These are phyloP conservation scores for Penicillium canescens DNA, from an alignment of 495 filamentous ascomycete species.

Conservation along the genomic window DNA sequence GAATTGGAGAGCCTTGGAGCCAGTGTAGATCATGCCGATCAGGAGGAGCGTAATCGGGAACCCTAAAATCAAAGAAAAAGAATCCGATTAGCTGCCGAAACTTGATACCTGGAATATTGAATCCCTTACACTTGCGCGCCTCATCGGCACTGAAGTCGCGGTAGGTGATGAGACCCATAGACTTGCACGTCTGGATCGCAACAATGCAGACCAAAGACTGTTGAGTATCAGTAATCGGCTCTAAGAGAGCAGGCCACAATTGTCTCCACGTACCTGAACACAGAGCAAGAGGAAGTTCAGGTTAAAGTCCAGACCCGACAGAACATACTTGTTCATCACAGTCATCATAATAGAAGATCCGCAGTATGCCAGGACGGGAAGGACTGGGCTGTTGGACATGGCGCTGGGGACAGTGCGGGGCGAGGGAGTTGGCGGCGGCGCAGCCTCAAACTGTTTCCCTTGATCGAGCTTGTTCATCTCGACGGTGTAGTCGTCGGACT, in stretches of 20 bases:
- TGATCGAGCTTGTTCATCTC: constrained; percentile 69
- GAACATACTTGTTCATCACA: constrained; percentile 97
- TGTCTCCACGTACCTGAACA: constrained; percentile 71
- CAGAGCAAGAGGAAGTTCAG: constrained; percentile 93
- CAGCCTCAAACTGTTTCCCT: constrained; percentile 54
- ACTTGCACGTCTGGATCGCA: constrained; percentile 84
- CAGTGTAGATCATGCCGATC: constrained; percentile 99
- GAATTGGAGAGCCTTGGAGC: constrained; percentile 93
- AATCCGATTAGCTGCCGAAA: constrained; percentile 22
- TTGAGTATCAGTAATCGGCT: constrained; percentile 10
- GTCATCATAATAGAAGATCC: constrained; percentile 97
- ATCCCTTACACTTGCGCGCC: constrained; percentile 80
- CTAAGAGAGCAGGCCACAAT: background rate
- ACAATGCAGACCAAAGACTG: constrained; percentile 89
- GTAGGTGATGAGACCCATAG: constrained; percentile 79
- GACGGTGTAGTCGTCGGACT: constrained; percentile 75
- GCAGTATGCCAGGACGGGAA: constrained; percentile 90
- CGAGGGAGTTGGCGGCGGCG: constrained; percentile 42
- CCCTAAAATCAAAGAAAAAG: constrained; percentile 55
- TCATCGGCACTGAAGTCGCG: constrained; percentile 89
- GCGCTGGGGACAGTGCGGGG: constrained; percentile 31
- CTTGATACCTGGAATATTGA: background rate
- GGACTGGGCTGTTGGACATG: constrained; percentile 67
- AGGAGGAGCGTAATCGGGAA: constrained; percentile 96
- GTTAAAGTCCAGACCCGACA: constrained; percentile 89